Conservation (phyloP, 345 rosid species). For the Durio zibethinus region DNA sequence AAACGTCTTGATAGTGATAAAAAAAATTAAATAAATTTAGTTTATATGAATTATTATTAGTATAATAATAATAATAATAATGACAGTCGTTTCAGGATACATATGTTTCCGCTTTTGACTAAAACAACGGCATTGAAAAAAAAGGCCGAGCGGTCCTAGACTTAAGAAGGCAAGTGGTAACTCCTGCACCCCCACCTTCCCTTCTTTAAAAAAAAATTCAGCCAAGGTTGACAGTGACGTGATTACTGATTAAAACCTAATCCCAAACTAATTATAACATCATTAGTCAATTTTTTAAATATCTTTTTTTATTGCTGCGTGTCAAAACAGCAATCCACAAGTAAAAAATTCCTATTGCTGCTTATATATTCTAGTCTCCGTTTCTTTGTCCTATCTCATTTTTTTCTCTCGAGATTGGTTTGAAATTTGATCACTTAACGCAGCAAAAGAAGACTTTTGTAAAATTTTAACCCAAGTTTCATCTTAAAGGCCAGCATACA, state of each 20-base stretch:
- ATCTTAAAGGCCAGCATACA: constrained; percentile 12
- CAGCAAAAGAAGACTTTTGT: neutral
- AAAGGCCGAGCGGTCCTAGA: too few species aligned
- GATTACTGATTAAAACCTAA: too few species aligned
- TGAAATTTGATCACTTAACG: neutral
- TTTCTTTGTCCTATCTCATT: neutral
- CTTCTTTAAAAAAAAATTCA: too few species aligned
- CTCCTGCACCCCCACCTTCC: too few species aligned
- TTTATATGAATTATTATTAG: too few species aligned
- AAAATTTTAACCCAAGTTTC: constrained; percentile 13
- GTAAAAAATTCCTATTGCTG: neutral
- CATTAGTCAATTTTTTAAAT: neutral
- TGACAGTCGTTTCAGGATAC: too few species aligned
- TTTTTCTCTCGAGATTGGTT: neutral
- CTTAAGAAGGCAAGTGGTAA: too few species aligned
- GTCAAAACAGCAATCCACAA: neutral
- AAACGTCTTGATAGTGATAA: too few species aligned
- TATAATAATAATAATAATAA: too few species aligned
- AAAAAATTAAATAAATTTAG: too few species aligned
- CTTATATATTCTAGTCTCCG: neutral
- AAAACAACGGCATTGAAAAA: too few species aligned
- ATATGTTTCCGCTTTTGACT: too few species aligned
- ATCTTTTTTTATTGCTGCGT: neutral
- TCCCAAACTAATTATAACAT: neutral
- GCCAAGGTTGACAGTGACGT: neutral